Conservation (phyloP, 148 eudicot genomes). For the Dianthus caryophyllus region DNA sequence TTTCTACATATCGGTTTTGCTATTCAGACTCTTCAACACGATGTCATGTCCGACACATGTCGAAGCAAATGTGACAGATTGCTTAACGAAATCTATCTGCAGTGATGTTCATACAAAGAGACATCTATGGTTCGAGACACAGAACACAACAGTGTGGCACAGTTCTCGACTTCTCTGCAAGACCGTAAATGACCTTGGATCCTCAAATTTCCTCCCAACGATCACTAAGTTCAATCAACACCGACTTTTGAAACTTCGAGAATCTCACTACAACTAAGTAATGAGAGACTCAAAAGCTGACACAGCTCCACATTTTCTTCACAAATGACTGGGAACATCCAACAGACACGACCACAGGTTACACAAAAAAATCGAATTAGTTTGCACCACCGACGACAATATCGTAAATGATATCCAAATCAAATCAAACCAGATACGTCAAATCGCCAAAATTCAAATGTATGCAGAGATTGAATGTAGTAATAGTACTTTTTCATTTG, state of each 20-base stretch:
- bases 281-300: background rate
- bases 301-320: background rate
- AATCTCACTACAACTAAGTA: background rate
- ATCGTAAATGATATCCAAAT: background rate
- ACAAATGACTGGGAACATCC: background rate
- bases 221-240: background rate
- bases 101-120: background rate
- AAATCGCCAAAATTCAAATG: background rate
- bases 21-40: background rate
- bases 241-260: background rate
- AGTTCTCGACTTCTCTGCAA: background rate
- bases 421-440: background rate
- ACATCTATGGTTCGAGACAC: background rate
- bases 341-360: background rate
- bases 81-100: background rate
- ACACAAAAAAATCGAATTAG: background rate
- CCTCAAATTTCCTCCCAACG: background rate
- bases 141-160: background rate
- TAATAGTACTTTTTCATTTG: conserved; percentile 8
- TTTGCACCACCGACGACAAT: background rate
- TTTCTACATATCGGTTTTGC: background rate
- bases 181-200: background rate
- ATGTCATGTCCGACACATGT: too few relatives aligned
- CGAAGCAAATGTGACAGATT: background rate
- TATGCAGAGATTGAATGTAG: background rate